Conservation (phyloP, 2,329 filamentous ascomycete species). For the Verruconis gallopava region DNA sequence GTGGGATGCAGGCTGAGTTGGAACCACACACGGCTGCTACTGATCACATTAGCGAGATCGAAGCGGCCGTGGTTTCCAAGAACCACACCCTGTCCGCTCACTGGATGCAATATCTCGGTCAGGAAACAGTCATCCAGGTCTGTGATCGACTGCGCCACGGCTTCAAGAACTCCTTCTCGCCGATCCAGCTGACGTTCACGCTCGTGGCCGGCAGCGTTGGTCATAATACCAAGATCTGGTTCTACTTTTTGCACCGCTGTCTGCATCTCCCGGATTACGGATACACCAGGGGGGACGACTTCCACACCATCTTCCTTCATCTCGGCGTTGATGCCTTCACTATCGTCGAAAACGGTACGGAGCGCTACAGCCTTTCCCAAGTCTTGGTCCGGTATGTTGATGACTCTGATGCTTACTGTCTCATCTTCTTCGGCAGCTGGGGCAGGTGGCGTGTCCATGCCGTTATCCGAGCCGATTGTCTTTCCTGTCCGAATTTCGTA, state of each 20-base stretch:
- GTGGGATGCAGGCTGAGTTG: conserved; percentile 86
- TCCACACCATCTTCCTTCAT: conserved; percentile 93
- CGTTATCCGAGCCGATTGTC: conserved; percentile 30
- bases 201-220: conserved; percentile 53
- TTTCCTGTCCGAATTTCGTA: conserved; percentile 58
- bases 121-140: conserved; percentile 77
- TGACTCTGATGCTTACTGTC: conserved; percentile 75
- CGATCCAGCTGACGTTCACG: conserved; percentile 69
- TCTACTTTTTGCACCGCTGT: conserved; percentile 64
- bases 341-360: conserved; percentile 84
- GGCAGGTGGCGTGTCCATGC: conserved; percentile 42
- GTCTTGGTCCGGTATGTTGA: conserved; percentile 69
- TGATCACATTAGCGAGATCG: conserved; percentile 60
- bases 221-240: conserved; percentile 64
- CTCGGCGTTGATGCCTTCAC: conserved; percentile 84
- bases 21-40: conserved; percentile 87
- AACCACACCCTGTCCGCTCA: conserved; percentile 63
- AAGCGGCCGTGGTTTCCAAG: conserved; percentile 68
- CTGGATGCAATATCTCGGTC: conserved; percentile 67
- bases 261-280: conserved; percentile 77
- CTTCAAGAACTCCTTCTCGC: conserved; percentile 73
- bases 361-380: conserved; percentile 82
- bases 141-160: conserved; percentile 61
- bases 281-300: conserved; percentile 60
- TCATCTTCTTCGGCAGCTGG: conserved; percentile 54